These are phyloP conservation scores for Rhododendron ferrugineum DNA, from an alignment of 148 eudicot species.

Conservation along the genomic window DNA sequence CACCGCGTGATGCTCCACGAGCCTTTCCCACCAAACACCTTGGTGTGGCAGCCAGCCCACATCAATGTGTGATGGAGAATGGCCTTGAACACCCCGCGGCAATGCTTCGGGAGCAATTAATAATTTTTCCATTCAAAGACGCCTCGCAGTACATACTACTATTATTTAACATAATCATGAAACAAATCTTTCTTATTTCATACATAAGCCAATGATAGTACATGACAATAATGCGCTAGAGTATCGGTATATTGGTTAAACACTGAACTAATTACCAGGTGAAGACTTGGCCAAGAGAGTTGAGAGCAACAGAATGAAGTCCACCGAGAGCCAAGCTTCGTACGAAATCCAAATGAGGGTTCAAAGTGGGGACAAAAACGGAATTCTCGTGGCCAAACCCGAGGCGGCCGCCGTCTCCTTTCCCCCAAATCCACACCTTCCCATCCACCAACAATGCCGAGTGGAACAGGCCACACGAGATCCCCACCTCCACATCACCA, in stretches of 20 bases:
- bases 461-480: conserved; percentile 83
- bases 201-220: neutral
- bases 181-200: neutral
- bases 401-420: conserved; percentile 90
- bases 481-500: conserved; percentile 37
- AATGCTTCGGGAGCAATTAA: neutral
- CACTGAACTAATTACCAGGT: conserved; percentile 60
- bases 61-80: neutral
- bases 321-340: conserved; percentile 75
- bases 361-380: conserved; percentile 44
- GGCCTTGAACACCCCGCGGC: neutral
- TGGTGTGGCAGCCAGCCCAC: neutral
- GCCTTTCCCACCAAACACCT: neutral
- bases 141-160: neutral
- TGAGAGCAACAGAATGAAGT: conserved; percentile 76
- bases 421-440: conserved; percentile 84
- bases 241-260: neutral
- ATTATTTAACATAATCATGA: neutral
- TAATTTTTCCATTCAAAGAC: neutral
- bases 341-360: conserved; percentile 36
- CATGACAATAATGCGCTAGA: neutral
- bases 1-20: neutral
- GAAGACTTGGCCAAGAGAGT: conserved; percentile 56
- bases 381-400: conserved; percentile 73
- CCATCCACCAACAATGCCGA: conserved; percentile 64